These are phyloP conservation scores for Zanthoxylum bungeanum DNA, from an alignment of 345 rosid genomes.

Conservation along the genomic window DNA sequence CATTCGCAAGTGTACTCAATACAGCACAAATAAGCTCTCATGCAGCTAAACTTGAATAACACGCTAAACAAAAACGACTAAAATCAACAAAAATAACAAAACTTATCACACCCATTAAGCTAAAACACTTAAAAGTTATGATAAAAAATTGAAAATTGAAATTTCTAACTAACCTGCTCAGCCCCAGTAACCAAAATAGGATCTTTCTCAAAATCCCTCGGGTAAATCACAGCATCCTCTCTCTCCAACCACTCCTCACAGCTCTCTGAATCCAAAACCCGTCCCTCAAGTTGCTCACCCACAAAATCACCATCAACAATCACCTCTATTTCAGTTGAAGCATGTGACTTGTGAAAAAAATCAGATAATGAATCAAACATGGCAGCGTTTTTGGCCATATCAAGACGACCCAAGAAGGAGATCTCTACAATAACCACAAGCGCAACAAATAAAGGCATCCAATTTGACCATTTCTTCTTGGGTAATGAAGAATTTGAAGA, in stretches of 20 bases:
- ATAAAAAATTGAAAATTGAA: background rate
- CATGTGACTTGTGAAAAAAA: constrained; percentile 37
- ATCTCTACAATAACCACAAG: constrained; percentile 73
- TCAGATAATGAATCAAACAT: constrained; percentile 72
- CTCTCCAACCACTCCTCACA: constrained; percentile 82
- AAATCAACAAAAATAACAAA: background rate
- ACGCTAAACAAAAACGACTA: background rate
- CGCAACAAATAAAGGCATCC: constrained; percentile 62
- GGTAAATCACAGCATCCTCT: constrained; percentile 58
- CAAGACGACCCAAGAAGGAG: constrained; percentile 78
- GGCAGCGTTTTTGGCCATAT: constrained; percentile 58
- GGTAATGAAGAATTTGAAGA: constrained; percentile 28
- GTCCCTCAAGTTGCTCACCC: constrained; percentile 2
- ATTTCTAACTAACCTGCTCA: constrained; percentile 43
- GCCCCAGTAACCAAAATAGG: constrained; percentile 64
- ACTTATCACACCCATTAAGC: background rate
- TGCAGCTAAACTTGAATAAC: background rate
- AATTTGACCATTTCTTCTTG: constrained; percentile 57
- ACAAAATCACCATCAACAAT: constrained; percentile 9
- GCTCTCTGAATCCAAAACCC: constrained; percentile 28
- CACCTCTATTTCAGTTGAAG: constrained; percentile 12
- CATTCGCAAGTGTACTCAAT: background rate
- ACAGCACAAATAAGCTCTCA: background rate
- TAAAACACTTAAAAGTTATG: background rate
- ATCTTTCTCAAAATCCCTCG: constrained; percentile 72